phyloP scores from a whole-genome alignment of 179 eudicot genomes.

The Actinidia polygama region DNA sequence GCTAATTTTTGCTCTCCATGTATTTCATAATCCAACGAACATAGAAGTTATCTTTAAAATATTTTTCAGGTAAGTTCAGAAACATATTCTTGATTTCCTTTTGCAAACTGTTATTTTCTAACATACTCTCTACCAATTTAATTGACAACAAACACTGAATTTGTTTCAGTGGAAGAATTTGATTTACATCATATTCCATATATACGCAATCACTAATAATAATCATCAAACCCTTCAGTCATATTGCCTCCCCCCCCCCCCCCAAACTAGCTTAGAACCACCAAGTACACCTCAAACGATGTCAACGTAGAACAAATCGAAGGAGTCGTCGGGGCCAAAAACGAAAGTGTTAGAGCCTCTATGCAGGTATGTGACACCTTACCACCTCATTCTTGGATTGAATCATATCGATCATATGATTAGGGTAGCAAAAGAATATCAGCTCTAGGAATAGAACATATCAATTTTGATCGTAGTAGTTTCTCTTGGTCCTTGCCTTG shows the following conservation, averaged over 20 bases:
- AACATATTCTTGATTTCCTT: too few species aligned
- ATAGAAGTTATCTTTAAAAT: too few species aligned
- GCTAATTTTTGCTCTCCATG: too few species aligned
- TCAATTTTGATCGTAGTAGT: constrained; percentile 31
- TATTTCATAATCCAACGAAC: too few species aligned
- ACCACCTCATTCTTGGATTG: background rate
- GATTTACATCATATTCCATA: background rate
- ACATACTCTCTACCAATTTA: too few species aligned
- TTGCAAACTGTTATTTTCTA: too few species aligned
- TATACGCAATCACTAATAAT: background rate
- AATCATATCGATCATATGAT: background rate
- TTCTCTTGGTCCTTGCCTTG: constrained; percentile 45
- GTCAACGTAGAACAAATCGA: background rate
- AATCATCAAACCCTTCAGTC: background rate
- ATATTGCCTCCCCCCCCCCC: background rate
- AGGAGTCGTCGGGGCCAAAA: background rate
- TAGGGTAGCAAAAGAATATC: background rate
- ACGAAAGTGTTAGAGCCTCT: background rate
- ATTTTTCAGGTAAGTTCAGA: too few species aligned
- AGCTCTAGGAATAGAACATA: background rate
- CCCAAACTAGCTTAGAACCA: background rate
- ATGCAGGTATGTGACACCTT: background rate
- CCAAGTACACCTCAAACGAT: background rate
- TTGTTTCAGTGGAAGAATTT: constrained; percentile 9
- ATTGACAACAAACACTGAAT: too few species aligned